Evolutionary conservation across 257 asterid species (phyloP).

Genomic region (Ilex asprella): DNA sequence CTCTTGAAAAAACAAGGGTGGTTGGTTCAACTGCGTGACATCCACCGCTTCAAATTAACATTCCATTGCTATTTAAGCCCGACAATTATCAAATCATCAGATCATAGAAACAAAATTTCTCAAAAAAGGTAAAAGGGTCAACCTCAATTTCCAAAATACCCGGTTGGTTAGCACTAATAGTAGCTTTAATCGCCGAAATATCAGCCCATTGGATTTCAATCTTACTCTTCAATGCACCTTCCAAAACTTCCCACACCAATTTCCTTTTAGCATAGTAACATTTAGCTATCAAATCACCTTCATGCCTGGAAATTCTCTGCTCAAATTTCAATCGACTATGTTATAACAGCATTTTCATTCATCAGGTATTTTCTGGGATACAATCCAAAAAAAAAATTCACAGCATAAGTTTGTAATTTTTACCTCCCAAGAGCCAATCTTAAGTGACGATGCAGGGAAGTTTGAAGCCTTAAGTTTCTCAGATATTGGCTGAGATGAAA

Average conservation of each 20-base stretch:
- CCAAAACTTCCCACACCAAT: slow-evolving; percentile 74
- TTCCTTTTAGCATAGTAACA: slow-evolving; percentile 54
- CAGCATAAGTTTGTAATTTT: background rate
- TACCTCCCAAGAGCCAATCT: slow-evolving; percentile 73
- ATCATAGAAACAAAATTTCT: background rate
- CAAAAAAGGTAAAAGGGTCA: background rate
- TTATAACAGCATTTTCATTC: background rate
- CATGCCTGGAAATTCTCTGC: slow-evolving; percentile 42
- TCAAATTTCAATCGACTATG: background rate
- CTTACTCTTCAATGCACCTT: slow-evolving; percentile 60
- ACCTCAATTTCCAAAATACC: slow-evolving; percentile 66
- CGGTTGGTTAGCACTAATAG: slow-evolving; percentile 10
- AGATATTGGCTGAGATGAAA: slow-evolving; percentile 11
- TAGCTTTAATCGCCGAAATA: slow-evolving; percentile 49
- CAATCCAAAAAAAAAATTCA: background rate
- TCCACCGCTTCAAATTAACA: background rate
- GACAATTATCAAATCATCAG: background rate
- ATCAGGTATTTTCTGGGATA: too few relatives aligned
- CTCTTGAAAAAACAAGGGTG: slow-evolving; percentile 56
- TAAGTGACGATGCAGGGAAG: slow-evolving; percentile 34
- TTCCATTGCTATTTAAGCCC: background rate
- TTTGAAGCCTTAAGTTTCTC: slow-evolving; percentile 65
- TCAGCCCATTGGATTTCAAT: slow-evolving; percentile 72
- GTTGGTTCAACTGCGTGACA: slow-evolving; percentile 38
- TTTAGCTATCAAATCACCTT: slow-evolving; percentile 61